Conservation (phyloP, 1,284 basidiomycete genomes). For the Pascua sp. region DNA sequence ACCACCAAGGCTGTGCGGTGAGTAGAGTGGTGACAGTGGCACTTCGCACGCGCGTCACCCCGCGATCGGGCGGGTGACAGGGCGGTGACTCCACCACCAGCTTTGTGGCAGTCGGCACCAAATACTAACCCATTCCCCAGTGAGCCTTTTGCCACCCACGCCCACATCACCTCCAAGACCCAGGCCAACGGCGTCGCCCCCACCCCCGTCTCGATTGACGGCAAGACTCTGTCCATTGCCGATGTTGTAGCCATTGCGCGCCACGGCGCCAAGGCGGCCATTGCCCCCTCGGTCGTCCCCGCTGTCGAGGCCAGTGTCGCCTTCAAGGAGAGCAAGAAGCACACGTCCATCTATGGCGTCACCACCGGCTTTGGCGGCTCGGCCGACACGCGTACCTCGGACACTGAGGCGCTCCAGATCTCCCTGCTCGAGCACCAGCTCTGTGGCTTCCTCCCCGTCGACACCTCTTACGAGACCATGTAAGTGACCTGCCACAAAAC, state of each 20-base stretch:
- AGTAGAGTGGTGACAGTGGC: no score
- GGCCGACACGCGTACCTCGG: conserved; percentile 19
- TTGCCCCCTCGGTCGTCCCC: conserved; percentile 7
- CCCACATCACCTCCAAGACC: conserved; percentile 5
- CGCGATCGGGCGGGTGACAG: no score
- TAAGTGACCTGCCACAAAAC: background rate
- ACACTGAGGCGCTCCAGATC: conserved; percentile 21
- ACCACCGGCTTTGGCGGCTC: conserved; percentile 21
- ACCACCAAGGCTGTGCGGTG: no score
- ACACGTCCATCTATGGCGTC: conserved; percentile 22
- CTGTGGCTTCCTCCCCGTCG: conserved; percentile 19
- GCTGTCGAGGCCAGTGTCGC: conserved; percentile 15
- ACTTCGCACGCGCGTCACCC: no score
- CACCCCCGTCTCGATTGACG: conserved; percentile 14
- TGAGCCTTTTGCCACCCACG: conserved; percentile 17
- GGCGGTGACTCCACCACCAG: no score
- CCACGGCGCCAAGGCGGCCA: conserved; percentile 13
- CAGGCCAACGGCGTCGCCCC: background rate
- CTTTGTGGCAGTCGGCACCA: background rate
- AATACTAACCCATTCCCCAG: conserved; percentile 1
- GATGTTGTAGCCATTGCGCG: conserved; percentile 20
- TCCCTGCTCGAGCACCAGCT: conserved; percentile 25
- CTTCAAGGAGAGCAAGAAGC: conserved; percentile 22
- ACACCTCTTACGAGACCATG: conserved; percentile 18
- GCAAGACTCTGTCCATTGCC: conserved; percentile 11